Base-by-base conservation (phyloP, 2,329 filamentous ascomycete genomes). In the Rhexocercosporidium sp. region DNA sequence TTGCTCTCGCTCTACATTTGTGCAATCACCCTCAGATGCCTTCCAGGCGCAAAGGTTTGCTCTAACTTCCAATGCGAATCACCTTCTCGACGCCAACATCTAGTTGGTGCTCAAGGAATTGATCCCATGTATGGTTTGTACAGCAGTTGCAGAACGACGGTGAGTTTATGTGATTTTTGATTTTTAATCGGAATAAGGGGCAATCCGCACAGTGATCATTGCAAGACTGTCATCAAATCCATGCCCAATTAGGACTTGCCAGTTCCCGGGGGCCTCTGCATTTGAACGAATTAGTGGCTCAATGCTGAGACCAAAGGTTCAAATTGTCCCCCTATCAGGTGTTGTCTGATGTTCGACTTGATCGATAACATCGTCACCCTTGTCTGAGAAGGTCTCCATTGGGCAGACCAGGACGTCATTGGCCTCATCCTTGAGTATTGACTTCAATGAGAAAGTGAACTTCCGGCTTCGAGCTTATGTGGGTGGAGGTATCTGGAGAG, bases 91-190 rank as follows among this genome's bases (percentile, higher is more conserved):
- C 72, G 0, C 88, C 88, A 39, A 87, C 84, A 1, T 87, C 79
- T 2, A 88, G 77, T 0, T 92, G 75, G 51, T 93, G 89, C 67
- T 88, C 85, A 0, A 92, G 75, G 56, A 92, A 89, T 75, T 93
- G 83, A 61, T 91, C 87, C 0, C 89, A 77, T 0, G 88, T 88
- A 69, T 91, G 89, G 62, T 92, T 91, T 0, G 89, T 93, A 37
- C 78, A 78, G 56, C 76, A 78, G 1, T 74, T 76, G 27, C 18
- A 59, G 29, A 37, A 41, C 18, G 31, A 66, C 22, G 59, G 41
- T 34, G 20, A 65, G 8, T 64, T 20, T n/a, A n/a, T n/a, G n/a
- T n/a, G n/a, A n/a, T n/a, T 16, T 7, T n/a, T 20, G 7, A 49
- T 27, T 12, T 39, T 3, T 3, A 16, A 47, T 81, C 81, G 81